Conservation (phyloP, 805 yeast genomes). For the Kockiozyma suomiensis region DNA sequence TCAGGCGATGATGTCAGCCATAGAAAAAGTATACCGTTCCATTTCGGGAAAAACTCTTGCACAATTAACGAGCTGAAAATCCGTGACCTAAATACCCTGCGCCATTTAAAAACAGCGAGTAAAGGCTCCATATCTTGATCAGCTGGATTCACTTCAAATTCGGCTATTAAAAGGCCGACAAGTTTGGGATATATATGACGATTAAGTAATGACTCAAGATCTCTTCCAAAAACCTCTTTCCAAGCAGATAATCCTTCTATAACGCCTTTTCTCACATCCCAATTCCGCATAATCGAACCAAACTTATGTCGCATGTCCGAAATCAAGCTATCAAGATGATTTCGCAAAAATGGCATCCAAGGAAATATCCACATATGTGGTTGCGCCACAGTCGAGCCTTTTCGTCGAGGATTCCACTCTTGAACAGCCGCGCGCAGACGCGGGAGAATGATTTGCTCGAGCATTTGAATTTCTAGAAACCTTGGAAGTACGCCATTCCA, state of each 20-base stretch:
- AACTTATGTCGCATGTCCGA: conserved; percentile 37
- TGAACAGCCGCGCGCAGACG: conserved; percentile 44
- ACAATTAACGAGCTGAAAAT: conserved; percentile 40
- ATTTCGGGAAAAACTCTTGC: conserved; percentile 47
- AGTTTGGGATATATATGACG: conserved; percentile 37
- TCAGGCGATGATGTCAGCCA: conserved; percentile 40
- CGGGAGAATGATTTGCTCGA: conserved; percentile 45
- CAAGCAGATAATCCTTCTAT: conserved; percentile 39
- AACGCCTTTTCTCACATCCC: conserved; percentile 35
- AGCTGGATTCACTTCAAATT: conserved; percentile 39
- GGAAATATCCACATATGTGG: conserved; percentile 46
- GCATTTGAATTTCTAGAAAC: conserved; percentile 39
- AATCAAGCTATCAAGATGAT: conserved; percentile 31
- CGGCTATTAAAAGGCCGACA: conserved; percentile 12
- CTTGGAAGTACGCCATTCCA: conserved; percentile 48
- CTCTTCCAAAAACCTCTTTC: conserved; percentile 43
- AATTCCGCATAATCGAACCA: conserved; percentile 31
- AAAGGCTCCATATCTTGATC: conserved; percentile 35
- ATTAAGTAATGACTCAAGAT: conserved; percentile 34
- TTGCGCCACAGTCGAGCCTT: not conserved
- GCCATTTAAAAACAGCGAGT: conserved; percentile 38
- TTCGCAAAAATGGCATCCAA: conserved; percentile 44
- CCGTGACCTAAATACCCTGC: conserved; percentile 29
- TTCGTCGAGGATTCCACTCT: conserved; percentile 44
- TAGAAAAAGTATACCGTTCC: conserved; percentile 40